Conservation (phyloP, 345 rosid species). For the Noccaea bulbosa region DNA sequence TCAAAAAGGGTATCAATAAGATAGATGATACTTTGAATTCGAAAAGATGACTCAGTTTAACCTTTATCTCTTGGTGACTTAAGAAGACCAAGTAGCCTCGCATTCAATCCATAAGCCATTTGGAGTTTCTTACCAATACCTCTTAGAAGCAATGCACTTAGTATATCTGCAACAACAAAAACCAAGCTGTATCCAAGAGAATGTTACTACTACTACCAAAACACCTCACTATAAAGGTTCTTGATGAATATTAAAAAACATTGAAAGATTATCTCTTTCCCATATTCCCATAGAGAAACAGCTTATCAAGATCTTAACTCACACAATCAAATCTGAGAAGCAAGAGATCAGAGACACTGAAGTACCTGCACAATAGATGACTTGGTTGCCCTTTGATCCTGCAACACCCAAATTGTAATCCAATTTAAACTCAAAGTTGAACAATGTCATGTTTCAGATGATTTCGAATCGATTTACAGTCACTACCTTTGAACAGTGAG, state of each 20-base stretch:
- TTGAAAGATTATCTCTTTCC: conserved; percentile 8
- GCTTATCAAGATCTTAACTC: conserved; percentile 9
- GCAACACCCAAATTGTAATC: conserved; percentile 36
- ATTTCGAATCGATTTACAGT: not conserved
- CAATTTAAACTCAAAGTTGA: not conserved
- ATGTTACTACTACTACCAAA: conserved; percentile 41
- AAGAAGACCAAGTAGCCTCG: conserved; percentile 53
- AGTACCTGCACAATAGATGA: conserved; percentile 76
- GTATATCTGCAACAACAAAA: conserved; percentile 79
- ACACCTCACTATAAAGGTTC: not conserved
- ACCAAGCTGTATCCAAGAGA: conserved; percentile 80
- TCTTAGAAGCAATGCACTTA: conserved; percentile 80
- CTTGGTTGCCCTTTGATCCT: conserved; percentile 81
- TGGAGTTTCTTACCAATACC: conserved; percentile 68
- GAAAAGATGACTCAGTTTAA: conserved; percentile 20
- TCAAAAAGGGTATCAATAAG: not conserved
- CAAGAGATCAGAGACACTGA: not conserved
- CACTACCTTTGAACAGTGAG: conserved; percentile 72
- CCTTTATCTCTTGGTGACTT: conserved; percentile 56
- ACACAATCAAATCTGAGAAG: conserved; percentile 18
- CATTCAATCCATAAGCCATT: conserved; percentile 54
- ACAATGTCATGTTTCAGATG: not conserved
- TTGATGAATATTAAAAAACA: not conserved
- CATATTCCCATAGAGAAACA: not conserved
- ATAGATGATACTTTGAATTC: not conserved